phyloP scores from a whole-genome alignment of 345 rosid genomes.

The Pugionium dolabratum region DNA sequence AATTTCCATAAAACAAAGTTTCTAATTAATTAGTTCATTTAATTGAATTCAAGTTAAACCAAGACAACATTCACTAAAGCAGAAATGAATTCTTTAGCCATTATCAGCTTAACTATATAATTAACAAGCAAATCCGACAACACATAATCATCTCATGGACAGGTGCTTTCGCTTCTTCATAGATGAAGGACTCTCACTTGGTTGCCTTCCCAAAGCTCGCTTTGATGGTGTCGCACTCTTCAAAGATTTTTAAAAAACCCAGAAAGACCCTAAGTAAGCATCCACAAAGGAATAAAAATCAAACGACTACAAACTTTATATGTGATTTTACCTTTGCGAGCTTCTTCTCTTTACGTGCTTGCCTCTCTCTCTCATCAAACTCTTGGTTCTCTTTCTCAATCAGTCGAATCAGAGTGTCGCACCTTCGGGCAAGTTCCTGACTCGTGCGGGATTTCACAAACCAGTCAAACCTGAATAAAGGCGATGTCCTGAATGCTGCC shows the following conservation, averaged over 20 bases:
- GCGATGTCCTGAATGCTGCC: slow-evolving; percentile 90
- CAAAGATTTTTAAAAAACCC: slow-evolving; percentile 1
- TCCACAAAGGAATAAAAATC: neutral
- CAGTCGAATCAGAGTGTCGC: slow-evolving; percentile 91
- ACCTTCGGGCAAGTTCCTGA: slow-evolving; percentile 94
- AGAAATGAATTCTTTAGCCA: neutral
- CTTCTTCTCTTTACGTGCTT: slow-evolving; percentile 98
- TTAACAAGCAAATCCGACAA: slow-evolving; percentile 2
- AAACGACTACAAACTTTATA: slow-evolving; percentile 3
- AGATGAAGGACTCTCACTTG: slow-evolving; percentile 70
- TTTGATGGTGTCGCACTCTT: slow-evolving; percentile 71
- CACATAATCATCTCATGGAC: slow-evolving; percentile 51
- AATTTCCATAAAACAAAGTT: no score
- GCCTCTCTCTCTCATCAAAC: slow-evolving; percentile 93
- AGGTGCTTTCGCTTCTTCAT: slow-evolving; percentile 74
- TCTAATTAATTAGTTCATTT: neutral
- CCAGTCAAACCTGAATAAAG: slow-evolving; percentile 97
- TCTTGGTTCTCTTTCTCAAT: slow-evolving; percentile 99
- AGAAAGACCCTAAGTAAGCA: neutral
- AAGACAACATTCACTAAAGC: slow-evolving; percentile 25
- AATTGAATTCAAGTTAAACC: slow-evolving; percentile 10
- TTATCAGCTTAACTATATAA: slow-evolving; percentile 1
- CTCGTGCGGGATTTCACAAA: slow-evolving; percentile 99
- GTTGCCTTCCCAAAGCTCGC: slow-evolving; percentile 63
- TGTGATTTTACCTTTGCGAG: slow-evolving; percentile 70